Conservation (phyloP, 768 basidiomycete species). For the Tephrocybe rancida region DNA sequence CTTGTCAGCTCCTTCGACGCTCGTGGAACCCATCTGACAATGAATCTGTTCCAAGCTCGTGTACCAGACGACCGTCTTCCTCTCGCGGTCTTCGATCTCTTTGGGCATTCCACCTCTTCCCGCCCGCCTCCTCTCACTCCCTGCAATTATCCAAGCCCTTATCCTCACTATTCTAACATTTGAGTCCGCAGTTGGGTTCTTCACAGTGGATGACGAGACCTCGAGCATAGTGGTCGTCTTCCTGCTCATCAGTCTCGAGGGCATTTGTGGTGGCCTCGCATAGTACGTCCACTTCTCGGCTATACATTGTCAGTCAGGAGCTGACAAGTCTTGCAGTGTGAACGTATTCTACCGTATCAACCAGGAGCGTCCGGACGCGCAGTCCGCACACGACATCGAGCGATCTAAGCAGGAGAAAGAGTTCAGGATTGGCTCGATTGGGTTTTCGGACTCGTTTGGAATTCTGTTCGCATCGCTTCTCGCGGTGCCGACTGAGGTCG, state of each 20-base stretch:
- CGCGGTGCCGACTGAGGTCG: slow-evolving; percentile 75
- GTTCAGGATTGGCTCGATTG: slow-evolving; percentile 90
- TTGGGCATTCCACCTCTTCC: slow-evolving; percentile 78
- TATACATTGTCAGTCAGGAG: background rate
- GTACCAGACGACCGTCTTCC: slow-evolving; percentile 66
- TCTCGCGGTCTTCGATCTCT: slow-evolving; percentile 82
- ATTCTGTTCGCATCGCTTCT: slow-evolving; percentile 66
- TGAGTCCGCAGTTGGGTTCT: slow-evolving; percentile 63
- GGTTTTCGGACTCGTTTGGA: slow-evolving; percentile 81
- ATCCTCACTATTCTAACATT: slow-evolving; percentile 58
- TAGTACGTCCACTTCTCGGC: slow-evolving; percentile 59
- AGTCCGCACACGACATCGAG: slow-evolving; percentile 51
- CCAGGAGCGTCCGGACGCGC: slow-evolving; percentile 60
- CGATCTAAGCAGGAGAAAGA: slow-evolving; percentile 76
- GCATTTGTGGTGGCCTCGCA: slow-evolving; percentile 89
- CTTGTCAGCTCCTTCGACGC: slow-evolving; percentile 18
- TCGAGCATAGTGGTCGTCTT: slow-evolving; percentile 63
- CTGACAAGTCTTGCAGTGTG: slow-evolving; percentile 50
- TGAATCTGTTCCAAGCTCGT: slow-evolving; percentile 45
- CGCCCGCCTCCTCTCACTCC: slow-evolving; percentile 56
- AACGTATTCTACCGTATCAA: slow-evolving; percentile 87
- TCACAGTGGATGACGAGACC: slow-evolving; percentile 40
- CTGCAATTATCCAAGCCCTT: slow-evolving; percentile 63
- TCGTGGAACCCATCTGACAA: background rate
- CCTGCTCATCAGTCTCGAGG: slow-evolving; percentile 81